These are phyloP conservation scores for Yamadazyma songkhlaensis DNA, from an alignment of 1,139 yeast species.

Conservation along the genomic window DNA sequence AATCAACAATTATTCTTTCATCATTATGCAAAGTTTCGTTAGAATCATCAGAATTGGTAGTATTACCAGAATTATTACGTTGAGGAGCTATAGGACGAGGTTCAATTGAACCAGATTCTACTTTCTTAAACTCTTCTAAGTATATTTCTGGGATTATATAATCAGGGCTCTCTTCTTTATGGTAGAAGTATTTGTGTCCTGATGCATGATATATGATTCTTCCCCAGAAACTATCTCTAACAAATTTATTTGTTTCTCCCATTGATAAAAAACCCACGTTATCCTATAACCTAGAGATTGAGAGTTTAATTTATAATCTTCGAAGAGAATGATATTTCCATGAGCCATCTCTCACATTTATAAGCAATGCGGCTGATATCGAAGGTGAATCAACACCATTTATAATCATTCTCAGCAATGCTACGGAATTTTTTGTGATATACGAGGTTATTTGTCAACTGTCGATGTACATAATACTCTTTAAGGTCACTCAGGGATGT, in stretches of 20 bases:
- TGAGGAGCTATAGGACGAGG: not conserved
- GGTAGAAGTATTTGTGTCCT: constrained; percentile 23
- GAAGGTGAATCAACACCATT: no score
- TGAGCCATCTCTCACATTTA: no score
- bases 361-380: no score
- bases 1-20: constrained; percentile 20
- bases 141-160: constrained; percentile 35
- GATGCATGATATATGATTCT: constrained; percentile 30
- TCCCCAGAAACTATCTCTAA: constrained; percentile 35
- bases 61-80: not conserved
- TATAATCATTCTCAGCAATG: no score
- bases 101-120: not conserved
- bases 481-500: no score
- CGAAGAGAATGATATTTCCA: no score
- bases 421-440: no score
- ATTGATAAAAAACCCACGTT: no score
- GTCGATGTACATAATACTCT: no score
- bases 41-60: not conserved
- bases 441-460: no score
- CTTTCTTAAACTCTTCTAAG: constrained; percentile 7
- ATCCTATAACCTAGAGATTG: no score
- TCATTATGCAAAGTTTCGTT: not conserved
- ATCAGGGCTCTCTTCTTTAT: constrained; percentile 29
- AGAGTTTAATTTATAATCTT: no score
- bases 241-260: constrained; percentile 11